These are phyloP conservation scores for Diphasiastrum complanatum DNA, from an alignment of 83 land plant species.

Conservation along the genomic window DNA sequence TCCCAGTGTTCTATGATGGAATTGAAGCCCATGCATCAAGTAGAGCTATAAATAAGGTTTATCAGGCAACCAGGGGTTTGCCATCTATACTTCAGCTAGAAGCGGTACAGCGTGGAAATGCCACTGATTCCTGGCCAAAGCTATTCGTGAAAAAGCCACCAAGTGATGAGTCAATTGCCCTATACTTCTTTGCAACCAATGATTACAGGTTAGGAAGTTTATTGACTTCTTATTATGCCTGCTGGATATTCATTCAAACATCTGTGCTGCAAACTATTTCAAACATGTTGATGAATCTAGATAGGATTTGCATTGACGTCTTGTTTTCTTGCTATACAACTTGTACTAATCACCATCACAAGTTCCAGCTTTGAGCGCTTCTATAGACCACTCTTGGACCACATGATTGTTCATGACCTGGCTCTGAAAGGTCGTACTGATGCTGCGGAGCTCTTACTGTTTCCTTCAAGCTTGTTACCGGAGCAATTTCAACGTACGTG, in stretches of 20 bases:
- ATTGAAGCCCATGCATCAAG: slow-evolving; percentile 17
- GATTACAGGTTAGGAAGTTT: slow-evolving; percentile 10
- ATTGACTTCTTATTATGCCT: neutral
- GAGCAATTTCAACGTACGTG: slow-evolving; percentile 19
- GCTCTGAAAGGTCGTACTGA: slow-evolving; percentile 22
- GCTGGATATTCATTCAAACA: neutral
- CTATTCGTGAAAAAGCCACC: slow-evolving; percentile 15
- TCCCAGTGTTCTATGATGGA: slow-evolving; percentile 15
- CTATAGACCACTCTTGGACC: slow-evolving; percentile 10
- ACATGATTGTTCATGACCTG: slow-evolving; percentile 18
- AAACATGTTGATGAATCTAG: no score
- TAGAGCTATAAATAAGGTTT: slow-evolving; percentile 17
- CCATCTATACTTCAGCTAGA: slow-evolving; percentile 19
- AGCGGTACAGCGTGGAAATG: slow-evolving; percentile 11
- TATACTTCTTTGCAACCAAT: slow-evolving; percentile 17
- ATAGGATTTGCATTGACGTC: no score
- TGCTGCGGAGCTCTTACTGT: slow-evolving; percentile 20
- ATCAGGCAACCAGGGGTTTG: slow-evolving; percentile 15
- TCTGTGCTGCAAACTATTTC: no score
- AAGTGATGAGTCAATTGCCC: slow-evolving; percentile 21
- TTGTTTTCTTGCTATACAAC: no score
- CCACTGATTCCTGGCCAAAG: slow-evolving; percentile 20
- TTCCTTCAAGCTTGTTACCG: slow-evolving; percentile 18
- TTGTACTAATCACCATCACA: no score
- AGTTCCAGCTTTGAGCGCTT: slow-evolving; percentile 18